Evolutionary conservation across 2,329 filamentous ascomycete genomes (phyloP), one percentile per base, ranked within the genome.

Genomic region (Trichophyton benhamiae): DNA sequence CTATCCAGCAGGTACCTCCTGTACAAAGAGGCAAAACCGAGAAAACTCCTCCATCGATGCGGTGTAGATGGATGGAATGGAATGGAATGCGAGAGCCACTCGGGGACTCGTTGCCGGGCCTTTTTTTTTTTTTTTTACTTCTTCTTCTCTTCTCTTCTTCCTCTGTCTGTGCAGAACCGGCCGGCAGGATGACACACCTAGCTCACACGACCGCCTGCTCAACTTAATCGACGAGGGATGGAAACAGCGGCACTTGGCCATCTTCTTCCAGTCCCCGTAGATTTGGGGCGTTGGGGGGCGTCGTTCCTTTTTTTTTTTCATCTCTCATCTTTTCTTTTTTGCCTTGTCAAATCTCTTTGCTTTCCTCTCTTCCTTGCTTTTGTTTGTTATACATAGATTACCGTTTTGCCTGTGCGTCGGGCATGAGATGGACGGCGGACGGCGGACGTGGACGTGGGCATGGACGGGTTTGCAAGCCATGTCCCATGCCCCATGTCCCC

Each of bases 121-220:
- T 4, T 38, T 8, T 6, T 33, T 8, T 33, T 8, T 33, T 8
- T 5, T 33, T 33, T 33, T 33, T 33, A 33, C 30, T 8, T 38
- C 11, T 38, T 36, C 33, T 36, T 33, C 30, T 33, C 6, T 9
- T 9, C 9, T 38, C 11, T 13, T 38, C 9, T 38, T 3, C 49
- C 22, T 5, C 27, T 22, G 49, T 30, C 49, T 53, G 25, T 53
- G 49, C 49, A 53, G 49, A 53, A 9, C 6, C 17, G 20, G 46
- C 8, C 2, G 6, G 22, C 15, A 53, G 11, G 9, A 7, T 30
- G n/a, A 30, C 6, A 30, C 20, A 20, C 20, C 20, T 13, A 33
- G 49, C 49, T 53, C 49, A 53, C 49, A 53, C 49, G 49, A 53
- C 49, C 13, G 49, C 49, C 27, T 53, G 49, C 49, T 53, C 25